Evolutionary conservation across 140 eudicot genomes (phyloP), one percentile per base, ranked within the genome.

Genomic region (Ambrosia hybrid): DNA sequence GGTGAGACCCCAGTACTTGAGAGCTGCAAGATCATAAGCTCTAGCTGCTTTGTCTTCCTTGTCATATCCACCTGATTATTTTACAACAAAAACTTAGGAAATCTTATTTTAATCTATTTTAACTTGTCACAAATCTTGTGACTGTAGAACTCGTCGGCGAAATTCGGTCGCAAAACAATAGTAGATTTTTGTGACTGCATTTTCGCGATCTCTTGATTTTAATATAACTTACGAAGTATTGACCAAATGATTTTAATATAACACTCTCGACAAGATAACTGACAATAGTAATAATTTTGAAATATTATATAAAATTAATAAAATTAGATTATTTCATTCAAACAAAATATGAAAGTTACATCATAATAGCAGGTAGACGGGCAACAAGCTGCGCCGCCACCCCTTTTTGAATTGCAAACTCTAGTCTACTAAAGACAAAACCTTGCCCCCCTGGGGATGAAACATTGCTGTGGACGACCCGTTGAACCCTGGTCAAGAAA

Each of bases 1-100:
- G 39, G 92, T 83, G 55, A 83, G 87, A 75, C 97, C 97, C 95
- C 97, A 90, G 76, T 90, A 90, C 81, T 90, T 90, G 38, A 90
- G 89, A 34, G 97, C 92, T 16, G 97, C 95, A 75, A 90, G 94
- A 85, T 87, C 97, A 77, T 90, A 90, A 70, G 97, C 97, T 63
- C 88, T 72, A 60, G 97, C 97, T 37, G 97, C 97, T 75, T 87
- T 89, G 16, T 91, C 96, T 86, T 91, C 97, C 70, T 85, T 91
- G 81, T 91, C 97, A 78, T 91, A 91, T 39, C 97, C 97, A 26
- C 97, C 97, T 91, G 64, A 63, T 64, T 39, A 36, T 41, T 2
- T 33, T 66, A 49, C 13, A 55, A 15, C 33, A 67, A 34, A 53
- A 21, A 9, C 13, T 61, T 48, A 11, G 0, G 4, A 55, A 57